phyloP scores from a whole-genome alignment of 2,329 filamentous ascomycete species.

The Tolypocladium tundrense region DNA sequence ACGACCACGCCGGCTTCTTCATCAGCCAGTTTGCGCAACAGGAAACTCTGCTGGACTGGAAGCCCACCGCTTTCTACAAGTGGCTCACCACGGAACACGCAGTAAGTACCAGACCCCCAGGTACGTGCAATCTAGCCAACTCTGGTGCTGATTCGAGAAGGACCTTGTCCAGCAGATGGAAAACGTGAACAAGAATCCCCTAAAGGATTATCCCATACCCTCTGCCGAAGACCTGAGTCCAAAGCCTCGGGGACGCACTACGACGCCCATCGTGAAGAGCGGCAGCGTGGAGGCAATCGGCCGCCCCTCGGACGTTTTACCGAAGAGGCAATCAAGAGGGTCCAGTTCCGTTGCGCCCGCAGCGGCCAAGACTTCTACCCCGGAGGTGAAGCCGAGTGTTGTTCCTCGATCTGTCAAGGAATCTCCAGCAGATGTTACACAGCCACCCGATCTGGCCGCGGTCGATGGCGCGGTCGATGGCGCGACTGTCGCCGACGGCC shows the following conservation, averaged over 20 bases:
- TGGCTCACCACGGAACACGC: slow-evolving; percentile 33
- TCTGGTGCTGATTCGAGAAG: slow-evolving; percentile 9
- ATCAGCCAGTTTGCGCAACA: slow-evolving; percentile 40
- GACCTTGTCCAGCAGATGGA: slow-evolving; percentile 13
- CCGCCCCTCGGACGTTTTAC: neutral
- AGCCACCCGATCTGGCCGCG: neutral
- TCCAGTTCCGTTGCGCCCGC: neutral
- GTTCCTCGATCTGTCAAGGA: neutral
- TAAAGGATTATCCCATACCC: slow-evolving; percentile 7
- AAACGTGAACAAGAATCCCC: slow-evolving; percentile 11
- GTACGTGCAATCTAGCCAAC: neutral
- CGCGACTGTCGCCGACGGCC: slow-evolving; percentile 4
- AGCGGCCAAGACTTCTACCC: neutral
- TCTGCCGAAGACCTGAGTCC: slow-evolving; percentile 8
- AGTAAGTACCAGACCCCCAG: slow-evolving; percentile 19
- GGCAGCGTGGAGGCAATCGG: slow-evolving; percentile 4
- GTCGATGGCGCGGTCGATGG: neutral
- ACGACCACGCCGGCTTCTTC: slow-evolving; percentile 40
- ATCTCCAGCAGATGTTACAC: neutral
- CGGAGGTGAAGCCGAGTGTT: neutral
- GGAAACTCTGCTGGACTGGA: slow-evolving; percentile 27
- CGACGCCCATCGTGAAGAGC: slow-evolving; percentile 4
- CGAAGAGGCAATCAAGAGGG: neutral
- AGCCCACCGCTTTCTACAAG: slow-evolving; percentile 33
- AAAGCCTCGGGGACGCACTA: slow-evolving; percentile 4